phyloP scores from a whole-genome alignment of 176 grass and related monocot genomes.

The Phragmites australis region DNA sequence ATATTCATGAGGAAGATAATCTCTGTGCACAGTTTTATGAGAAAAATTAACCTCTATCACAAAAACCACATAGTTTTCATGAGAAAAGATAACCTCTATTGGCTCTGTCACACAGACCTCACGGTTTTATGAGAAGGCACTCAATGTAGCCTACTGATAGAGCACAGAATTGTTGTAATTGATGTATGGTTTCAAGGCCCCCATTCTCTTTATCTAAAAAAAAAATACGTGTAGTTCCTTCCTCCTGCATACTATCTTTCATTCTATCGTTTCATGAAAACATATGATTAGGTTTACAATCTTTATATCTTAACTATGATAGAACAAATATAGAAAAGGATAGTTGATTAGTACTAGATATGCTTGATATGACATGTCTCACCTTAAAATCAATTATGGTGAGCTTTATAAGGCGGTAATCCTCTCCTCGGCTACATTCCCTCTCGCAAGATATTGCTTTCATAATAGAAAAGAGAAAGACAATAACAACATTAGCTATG shows the following conservation, averaged over 20 bases:
- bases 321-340: not conserved
- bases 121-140: not conserved
- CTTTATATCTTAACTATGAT: not conserved
- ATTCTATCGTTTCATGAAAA: not conserved
- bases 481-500: constrained; percentile 19
- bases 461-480: constrained; percentile 31
- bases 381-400: constrained; percentile 86
- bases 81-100: not conserved
- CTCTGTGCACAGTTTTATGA: not conserved
- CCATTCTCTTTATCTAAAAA: not conserved
- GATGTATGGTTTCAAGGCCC: not conserved
- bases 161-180: not conserved
- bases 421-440: constrained; percentile 95
- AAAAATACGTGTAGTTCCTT: not conserved
- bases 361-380: constrained; percentile 35
- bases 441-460: constrained; percentile 88
- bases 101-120: not conserved
- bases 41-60: not conserved
- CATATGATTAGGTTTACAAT: not conserved
- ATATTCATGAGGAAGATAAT: not conserved
- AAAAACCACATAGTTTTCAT: not conserved
- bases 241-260: not conserved
- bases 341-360: constrained; percentile 25
- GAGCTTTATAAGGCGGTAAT: constrained; percentile 94
- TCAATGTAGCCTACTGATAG: not conserved